Evolutionary conservation across 345 rosid genomes (phyloP).

Genomic region (Eucalyptus marginata): DNA sequence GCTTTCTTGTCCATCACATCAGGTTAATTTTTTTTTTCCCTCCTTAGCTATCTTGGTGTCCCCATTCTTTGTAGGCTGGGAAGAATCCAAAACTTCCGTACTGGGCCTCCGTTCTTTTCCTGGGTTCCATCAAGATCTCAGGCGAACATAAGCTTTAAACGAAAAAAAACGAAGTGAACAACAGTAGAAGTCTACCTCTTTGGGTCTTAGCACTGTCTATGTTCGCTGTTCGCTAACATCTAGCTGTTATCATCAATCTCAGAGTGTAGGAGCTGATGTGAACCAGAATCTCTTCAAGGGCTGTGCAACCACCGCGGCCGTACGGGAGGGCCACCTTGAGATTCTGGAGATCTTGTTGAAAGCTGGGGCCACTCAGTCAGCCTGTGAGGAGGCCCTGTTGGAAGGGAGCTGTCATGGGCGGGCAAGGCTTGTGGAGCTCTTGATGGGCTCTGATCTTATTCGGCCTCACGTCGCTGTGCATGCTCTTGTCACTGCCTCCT

Average conservation of each 20-base stretch:
- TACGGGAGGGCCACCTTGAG: conserved; percentile 77
- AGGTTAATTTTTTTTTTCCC: neutral
- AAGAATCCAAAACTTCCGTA: conserved; percentile 7
- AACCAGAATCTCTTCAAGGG: conserved; percentile 94
- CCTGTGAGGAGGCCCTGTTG: conserved; percentile 90
- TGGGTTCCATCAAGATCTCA: neutral
- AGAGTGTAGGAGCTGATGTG: conserved; percentile 89
- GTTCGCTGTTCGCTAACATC: neutral
- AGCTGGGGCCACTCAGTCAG: conserved; percentile 86
- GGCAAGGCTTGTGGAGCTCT: conserved; percentile 54
- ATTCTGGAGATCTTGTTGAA: conserved; percentile 79
- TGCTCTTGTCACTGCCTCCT: conserved; percentile 80
- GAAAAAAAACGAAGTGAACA: neutral
- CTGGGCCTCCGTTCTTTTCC: neutral
- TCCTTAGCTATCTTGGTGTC: neutral
- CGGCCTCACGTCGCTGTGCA: conserved; percentile 84
- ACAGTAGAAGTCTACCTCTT: neutral
- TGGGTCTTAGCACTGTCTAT: neutral
- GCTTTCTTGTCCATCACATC: conserved; percentile 11
- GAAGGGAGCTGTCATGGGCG: conserved; percentile 82
- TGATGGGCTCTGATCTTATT: conserved; percentile 79
- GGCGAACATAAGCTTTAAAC: neutral
- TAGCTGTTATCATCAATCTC: conserved; percentile 11
- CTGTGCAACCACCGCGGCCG: conserved; percentile 85
- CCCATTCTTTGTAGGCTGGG: neutral